Percentiles rank a stretch among this genome's conserved stretches.
phyloP scores from a whole-genome alignment of 805 yeast genomes.

The Starmerella ratchasimensis region DNA sequence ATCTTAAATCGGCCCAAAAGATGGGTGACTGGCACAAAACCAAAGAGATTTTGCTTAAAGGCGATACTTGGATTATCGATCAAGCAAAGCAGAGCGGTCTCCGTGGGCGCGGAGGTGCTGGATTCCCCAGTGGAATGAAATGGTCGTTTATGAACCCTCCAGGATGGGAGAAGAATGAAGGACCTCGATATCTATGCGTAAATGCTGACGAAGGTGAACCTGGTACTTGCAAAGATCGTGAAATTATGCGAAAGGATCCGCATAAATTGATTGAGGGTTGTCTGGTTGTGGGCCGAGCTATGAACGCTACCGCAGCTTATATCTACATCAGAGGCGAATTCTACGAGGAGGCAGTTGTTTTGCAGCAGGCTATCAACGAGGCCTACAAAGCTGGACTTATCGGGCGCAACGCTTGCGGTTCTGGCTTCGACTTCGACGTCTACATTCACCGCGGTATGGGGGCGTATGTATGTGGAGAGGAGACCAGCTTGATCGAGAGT shows the following conservation, averaged over 20 bases:
- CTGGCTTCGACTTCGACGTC: conserved; percentile 73
- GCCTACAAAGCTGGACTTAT: conserved; percentile 69
- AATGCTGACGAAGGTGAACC: conserved; percentile 95
- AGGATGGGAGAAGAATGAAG: conserved; percentile 80
- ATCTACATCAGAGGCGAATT: conserved; percentile 86
- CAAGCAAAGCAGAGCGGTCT: conserved; percentile 74
- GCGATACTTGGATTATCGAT: conserved; percentile 81
- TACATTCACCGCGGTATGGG: conserved; percentile 88
- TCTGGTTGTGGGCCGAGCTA: conserved; percentile 74
- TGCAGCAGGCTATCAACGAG: conserved; percentile 76
- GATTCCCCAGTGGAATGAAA: conserved; percentile 80
- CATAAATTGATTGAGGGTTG: conserved; percentile 90
- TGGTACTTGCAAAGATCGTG: conserved; percentile 87
- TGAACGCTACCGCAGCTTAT: conserved; percentile 89
- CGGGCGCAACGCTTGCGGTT: conserved; percentile 78
- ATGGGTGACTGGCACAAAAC: conserved; percentile 92
- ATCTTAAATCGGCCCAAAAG: conserved; percentile 55
- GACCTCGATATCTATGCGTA: conserved; percentile 80
- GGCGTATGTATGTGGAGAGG: conserved; percentile 87
- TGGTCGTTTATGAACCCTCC: conserved; percentile 95
- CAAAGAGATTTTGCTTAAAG: conserved; percentile 68
- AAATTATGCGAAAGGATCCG: conserved; percentile 81
- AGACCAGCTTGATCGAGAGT: conserved; percentile 77
- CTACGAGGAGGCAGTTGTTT: conserved; percentile 59
- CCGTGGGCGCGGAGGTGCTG: conserved; percentile 90